Conservation (phyloP, 441 rosid species). For the Caryocar brasiliense region DNA sequence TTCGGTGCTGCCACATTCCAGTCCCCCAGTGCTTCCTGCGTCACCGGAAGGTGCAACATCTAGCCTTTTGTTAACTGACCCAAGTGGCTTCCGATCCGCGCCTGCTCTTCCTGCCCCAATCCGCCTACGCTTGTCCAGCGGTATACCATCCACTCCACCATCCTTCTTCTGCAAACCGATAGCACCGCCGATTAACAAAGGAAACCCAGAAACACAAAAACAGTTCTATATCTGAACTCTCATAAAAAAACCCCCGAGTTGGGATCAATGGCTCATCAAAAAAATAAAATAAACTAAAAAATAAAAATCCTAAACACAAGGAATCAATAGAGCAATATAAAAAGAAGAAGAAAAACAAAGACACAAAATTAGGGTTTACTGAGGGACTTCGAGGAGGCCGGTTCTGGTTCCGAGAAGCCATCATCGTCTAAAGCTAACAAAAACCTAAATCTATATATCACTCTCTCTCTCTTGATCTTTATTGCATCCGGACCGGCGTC, state of each 20-base stretch:
- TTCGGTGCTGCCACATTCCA: constrained; percentile 35
- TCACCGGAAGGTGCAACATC: constrained; percentile 37
- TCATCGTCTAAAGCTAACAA: too few species aligned
- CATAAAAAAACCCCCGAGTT: background rate
- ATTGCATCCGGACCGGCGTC: too few species aligned
- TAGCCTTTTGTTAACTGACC: constrained; percentile 36
- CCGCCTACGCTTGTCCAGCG: constrained; percentile 60
- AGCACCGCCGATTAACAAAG: background rate
- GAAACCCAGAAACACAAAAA: too few species aligned
- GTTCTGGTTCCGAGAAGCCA: constrained; percentile 80
- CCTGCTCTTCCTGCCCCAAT: constrained; percentile 37
- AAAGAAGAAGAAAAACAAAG: background rate
- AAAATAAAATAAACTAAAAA: too few species aligned
- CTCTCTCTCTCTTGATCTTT: too few species aligned
- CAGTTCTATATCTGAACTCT: too few species aligned
- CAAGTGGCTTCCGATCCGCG: constrained; percentile 39
- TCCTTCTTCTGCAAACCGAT: constrained; percentile 48
- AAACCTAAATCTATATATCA: too few species aligned
- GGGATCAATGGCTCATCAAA: too few species aligned
- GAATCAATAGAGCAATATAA: background rate
- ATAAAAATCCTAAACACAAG: too few species aligned
- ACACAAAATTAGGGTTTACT: constrained; percentile 22
- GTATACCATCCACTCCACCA: constrained; percentile 26
- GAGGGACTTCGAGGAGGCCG: constrained; percentile 72
- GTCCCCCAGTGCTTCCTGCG: constrained; percentile 26